Evolutionary conservation across 495 filamentous ascomycete genomes (phyloP), one percentile per base, ranked within the genome.

Genomic region (Thermothielavioides terrestris): DNA sequence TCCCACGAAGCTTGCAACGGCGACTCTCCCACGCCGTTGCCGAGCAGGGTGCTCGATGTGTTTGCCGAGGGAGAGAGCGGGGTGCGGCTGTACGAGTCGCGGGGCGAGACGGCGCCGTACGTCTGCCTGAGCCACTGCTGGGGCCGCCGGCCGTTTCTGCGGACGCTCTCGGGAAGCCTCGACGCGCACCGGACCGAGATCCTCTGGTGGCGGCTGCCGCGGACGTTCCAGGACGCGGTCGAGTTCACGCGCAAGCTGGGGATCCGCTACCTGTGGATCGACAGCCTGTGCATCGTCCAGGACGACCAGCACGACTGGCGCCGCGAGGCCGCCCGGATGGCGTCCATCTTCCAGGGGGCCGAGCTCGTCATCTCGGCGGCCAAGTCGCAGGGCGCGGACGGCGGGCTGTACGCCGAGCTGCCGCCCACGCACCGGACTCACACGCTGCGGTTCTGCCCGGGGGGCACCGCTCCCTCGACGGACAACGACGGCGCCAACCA

Each of bases 221-320:
- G 22, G 6, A 59, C 51, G 5, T 64, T 68, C 41, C 44, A 40
- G 23, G 58, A 66, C 28, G 58, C 56, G 9, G 55, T 64, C 12
- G 18, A 20, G 0, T 47, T 68, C 9, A 50, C 53, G 10, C 40
- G 52, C 2, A 25, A 42, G 4, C 46, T 69, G 0, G 60, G 61
- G 12, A 25, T 61, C n/a, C 49, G 50, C 12, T 72, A 67, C 35
- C 53, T 72, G 8, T 72, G 68, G 68, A 60, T 68, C 11, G 68
- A 68, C 36, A 49, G 48, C 10, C 45, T 71, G 15, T 67, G 66
- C 40, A 69, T 68, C 23, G 42, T 69, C 6, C 64, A 69, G 55
- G 67, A 69, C 28, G 54, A 65, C 32, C 20, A 30, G 12, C 11
- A 28, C 14, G 54, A 56, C 3, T 56, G 54, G 54, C 36, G 42